These are phyloP conservation scores for Cadophora gregata DNA, from an alignment of 2,329 filamentous ascomycete species.

Conservation along the genomic window DNA sequence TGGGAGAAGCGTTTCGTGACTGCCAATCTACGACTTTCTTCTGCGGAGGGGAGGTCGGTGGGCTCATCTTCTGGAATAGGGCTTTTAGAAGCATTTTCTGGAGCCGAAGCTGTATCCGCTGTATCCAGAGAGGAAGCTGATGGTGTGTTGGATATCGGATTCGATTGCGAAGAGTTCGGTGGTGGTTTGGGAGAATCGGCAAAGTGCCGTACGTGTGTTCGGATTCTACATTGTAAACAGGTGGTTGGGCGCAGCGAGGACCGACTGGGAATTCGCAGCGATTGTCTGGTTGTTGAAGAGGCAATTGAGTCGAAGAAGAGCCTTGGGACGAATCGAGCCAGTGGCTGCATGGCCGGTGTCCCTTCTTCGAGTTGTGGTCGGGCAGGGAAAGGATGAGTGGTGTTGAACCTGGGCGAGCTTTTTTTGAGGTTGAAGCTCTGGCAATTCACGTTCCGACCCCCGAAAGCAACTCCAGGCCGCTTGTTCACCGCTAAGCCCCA, in stretches of 20 bases:
- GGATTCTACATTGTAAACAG: conserved; percentile 50
- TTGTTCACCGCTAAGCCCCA: conserved; percentile 12
- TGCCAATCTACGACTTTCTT: conserved; percentile 51
- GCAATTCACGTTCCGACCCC: conserved; percentile 3
- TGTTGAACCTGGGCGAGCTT: conserved; percentile 19
- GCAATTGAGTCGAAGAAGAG: conserved; percentile 40
- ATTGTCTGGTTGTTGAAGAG: conserved; percentile 31
- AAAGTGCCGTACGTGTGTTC: conserved; percentile 46
- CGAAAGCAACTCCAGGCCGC: background rate
- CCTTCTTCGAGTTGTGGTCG: conserved; percentile 24
- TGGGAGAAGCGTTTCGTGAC: conserved; percentile 61
- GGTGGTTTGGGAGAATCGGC: conserved; percentile 41
- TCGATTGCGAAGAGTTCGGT: conserved; percentile 20
- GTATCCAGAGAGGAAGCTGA: conserved; percentile 17
- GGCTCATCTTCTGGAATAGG: conserved; percentile 21
- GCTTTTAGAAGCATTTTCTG: conserved; percentile 17
- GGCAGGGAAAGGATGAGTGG: conserved; percentile 5
- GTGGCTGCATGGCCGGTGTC: conserved; percentile 42
- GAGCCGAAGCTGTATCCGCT: conserved; percentile 18
- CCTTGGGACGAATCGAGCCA: conserved; percentile 41
- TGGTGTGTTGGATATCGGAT: conserved; percentile 8
- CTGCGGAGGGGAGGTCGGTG: conserved; percentile 53
- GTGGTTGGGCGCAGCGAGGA: conserved; percentile 43
- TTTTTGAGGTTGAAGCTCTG: conserved; percentile 30
- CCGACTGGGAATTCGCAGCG: conserved; percentile 32